Percentiles rank a stretch among this genome's conserved stretches.
Evolutionary conservation across 2,329 filamentous ascomycete species (phyloP).

Genomic region (Ambrosiella cleistominuta): DNA sequence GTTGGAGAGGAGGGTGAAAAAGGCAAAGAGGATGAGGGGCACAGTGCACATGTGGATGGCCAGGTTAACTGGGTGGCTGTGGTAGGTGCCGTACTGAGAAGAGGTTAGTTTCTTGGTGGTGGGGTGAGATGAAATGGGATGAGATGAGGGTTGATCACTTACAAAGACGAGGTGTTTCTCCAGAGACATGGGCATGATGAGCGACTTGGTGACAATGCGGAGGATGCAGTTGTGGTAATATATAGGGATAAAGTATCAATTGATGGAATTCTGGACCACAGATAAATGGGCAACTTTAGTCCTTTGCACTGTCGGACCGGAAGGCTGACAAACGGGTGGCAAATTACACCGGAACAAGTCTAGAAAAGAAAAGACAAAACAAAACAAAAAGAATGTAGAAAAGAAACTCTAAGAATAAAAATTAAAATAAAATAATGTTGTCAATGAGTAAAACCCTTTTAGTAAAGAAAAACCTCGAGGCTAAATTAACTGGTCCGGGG

Average conservation of each 20-base stretch:
- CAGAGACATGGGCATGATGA: constrained; percentile 50
- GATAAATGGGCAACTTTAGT: neutral
- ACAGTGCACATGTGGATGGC: constrained; percentile 67
- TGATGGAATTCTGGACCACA: neutral
- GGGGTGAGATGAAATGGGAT: neutral
- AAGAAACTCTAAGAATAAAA: neutral
- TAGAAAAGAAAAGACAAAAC: neutral
- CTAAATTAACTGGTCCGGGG: too few relatives aligned
- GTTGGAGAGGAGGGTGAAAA: constrained; percentile 49
- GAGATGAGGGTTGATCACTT: constrained; percentile 21
- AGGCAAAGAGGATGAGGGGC: constrained; percentile 54
- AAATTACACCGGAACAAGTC: neutral
- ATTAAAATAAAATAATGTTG: neutral
- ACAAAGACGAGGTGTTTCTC: constrained; percentile 73
- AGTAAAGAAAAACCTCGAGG: too few relatives aligned
- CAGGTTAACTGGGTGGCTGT: constrained; percentile 61
- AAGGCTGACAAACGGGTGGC: neutral
- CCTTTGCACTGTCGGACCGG: neutral
- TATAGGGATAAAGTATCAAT: neutral
- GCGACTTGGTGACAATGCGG: neutral
- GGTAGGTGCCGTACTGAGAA: constrained; percentile 63
- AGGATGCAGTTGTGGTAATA: neutral
- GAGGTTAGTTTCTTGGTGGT: neutral
- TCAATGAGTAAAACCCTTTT: too few relatives aligned
- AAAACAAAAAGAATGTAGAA: neutral